Conservation (phyloP, 495 filamentous ascomycete species). For the Trichocladium uniseriatum region DNA sequence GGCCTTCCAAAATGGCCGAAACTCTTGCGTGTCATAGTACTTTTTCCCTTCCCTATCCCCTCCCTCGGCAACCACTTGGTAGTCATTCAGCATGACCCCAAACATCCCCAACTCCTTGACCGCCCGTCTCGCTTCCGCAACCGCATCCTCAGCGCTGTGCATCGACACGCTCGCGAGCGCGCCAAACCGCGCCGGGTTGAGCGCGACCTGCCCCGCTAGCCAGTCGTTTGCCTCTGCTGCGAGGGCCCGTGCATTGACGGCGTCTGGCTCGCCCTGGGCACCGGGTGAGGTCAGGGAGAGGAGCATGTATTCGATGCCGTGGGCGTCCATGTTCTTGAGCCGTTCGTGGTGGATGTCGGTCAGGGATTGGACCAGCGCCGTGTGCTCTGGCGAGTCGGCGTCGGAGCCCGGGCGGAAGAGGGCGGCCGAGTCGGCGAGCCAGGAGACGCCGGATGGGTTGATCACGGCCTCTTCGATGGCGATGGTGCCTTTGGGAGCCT, state of each 20-base stretch:
- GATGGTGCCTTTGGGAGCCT: constrained; percentile 45
- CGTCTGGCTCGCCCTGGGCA: constrained; percentile 45
- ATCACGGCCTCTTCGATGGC: constrained; percentile 51
- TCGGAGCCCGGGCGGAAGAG: constrained; percentile 22
- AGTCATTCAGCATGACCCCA: constrained; percentile 53
- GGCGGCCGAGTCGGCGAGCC: constrained; percentile 20
- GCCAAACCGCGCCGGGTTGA: constrained; percentile 45
- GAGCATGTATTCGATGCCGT: constrained; percentile 54
- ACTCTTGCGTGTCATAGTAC: constrained; percentile 50
- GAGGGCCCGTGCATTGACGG: constrained; percentile 23
- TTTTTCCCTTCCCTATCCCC: constrained; percentile 40
- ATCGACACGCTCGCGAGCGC: constrained; percentile 43
- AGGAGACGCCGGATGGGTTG: constrained; percentile 28
- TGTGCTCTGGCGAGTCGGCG: neutral
- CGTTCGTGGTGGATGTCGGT: constrained; percentile 41
- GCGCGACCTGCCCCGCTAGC: constrained; percentile 42
- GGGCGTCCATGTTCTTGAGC: constrained; percentile 44
- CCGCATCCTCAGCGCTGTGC: constrained; percentile 42
- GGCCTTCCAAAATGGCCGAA: constrained; percentile 49
- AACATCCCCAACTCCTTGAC: constrained; percentile 48
- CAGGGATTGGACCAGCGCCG: constrained; percentile 11
- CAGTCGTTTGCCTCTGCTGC: constrained; percentile 49
- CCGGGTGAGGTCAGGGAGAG: constrained; percentile 49
- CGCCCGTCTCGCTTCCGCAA: constrained; percentile 45
- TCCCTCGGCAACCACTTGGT: constrained; percentile 19